Conservation (phyloP, 1,139 yeast genomes). For the Kodamaea alishanica region DNA sequence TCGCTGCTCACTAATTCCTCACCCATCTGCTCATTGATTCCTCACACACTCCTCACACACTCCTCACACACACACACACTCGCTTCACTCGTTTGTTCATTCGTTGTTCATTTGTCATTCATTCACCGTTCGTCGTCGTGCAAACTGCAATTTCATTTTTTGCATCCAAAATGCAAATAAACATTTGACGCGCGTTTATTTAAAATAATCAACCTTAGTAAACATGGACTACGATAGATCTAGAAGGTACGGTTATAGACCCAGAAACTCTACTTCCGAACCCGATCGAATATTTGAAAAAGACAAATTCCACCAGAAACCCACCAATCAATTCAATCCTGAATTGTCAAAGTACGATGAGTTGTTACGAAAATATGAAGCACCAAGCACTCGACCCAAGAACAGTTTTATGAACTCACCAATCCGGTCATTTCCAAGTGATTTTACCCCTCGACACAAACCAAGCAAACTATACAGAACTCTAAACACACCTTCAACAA, state of each 20-base stretch:
- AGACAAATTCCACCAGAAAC: background rate
- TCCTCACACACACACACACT: no score
- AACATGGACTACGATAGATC: constrained; percentile 1
- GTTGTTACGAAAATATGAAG: constrained; percentile 2
- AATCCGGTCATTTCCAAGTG: constrained; percentile 6
- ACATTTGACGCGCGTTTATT: no score
- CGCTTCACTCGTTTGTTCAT: no score
- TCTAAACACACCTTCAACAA: background rate
- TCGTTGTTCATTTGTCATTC: no score
- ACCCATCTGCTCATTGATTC: no score
- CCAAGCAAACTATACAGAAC: constrained; percentile 5
- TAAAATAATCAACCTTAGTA: no score
- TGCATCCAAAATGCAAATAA: background rate
- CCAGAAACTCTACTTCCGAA: background rate
- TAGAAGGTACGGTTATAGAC: constrained; percentile 5
- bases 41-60: no score
- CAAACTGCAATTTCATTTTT: background rate
- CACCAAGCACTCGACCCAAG: constrained; percentile 2
- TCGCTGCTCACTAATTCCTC: no score
- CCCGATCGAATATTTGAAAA: background rate
- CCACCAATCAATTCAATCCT: background rate
- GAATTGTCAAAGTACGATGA: constrained; percentile 2
- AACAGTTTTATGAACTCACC: constrained; percentile 9
- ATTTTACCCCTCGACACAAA: constrained; percentile 1
- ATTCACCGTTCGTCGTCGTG: no score